Base-by-base conservation (phyloP, 2,329 filamentous ascomycete genomes). In the Cyclaneusma minus region DNA sequence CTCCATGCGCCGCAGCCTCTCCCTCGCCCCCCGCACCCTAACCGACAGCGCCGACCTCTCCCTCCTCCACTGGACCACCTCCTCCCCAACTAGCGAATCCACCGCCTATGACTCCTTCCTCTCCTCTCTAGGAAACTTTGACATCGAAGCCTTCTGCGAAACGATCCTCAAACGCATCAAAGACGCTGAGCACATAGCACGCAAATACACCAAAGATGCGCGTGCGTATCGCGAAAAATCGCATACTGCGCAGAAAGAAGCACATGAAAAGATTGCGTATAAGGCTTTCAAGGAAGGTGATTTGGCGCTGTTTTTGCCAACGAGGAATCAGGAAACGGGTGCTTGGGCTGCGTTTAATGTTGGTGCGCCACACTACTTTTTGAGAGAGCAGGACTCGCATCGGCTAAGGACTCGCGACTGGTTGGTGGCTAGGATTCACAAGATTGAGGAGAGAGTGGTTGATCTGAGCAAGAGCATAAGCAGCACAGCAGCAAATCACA, bases 271-370 rank as follows among this genome's bases (percentile, higher is more conserved):
- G 58, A 94, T 98, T 45, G 85, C 89, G 3, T 94, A 89, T 48
- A 77, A 78, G 33, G 76, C 87, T 26, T 98, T 98, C 59, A 95
- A 94, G 46, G 85, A 94, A 50, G 87, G 89, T 6, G 89, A 98
- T 45, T 63, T 98, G 9, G 89, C 87, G 9, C 55, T 98, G 3
- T 98, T 98, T 56, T 56, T 98, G 21, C 89, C 89, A 0, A 98
- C 89, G 0, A 68, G 87, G 18, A 95, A 94, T 47, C 85, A 95
- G 52, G 81, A 80, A 19, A 89, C 84, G 4, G 79, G 87, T 10
- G 87, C 89, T 1, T 98, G 89, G 89, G 89, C 89, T 4, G 89
- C 89, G 1, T 98, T 98, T 64, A 98, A 98, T 43, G 81, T 98
- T 16, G 87, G 85, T 2, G 92, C 87, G 33, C 89, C 89, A 6